A percentile compares a stretch with the other conserved stretches of the same genome.
Evolutionary conservation across 2,329 filamentous ascomycete species (phyloP).

Genomic region (Akanthomyces dipterigenus): DNA sequence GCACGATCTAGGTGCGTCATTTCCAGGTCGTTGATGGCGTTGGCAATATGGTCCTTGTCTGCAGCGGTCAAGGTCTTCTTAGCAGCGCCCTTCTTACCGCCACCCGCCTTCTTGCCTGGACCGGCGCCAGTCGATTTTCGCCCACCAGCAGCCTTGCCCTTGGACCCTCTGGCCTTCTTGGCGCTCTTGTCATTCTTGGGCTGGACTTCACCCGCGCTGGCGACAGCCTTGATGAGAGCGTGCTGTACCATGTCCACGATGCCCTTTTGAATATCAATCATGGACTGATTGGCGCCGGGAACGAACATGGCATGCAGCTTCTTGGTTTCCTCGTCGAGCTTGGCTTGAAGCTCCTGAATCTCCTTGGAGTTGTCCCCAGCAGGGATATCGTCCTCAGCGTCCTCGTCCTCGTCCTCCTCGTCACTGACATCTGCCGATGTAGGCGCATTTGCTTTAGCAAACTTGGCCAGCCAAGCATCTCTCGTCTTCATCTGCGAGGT

Average conservation of each 20-base stretch:
- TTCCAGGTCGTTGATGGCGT: slow-evolving; percentile 74
- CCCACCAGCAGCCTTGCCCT: slow-evolving; percentile 37
- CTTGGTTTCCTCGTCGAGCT: slow-evolving; percentile 48
- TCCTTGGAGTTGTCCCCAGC: slow-evolving; percentile 33
- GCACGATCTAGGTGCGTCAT: slow-evolving; percentile 71
- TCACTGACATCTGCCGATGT: slow-evolving; percentile 58
- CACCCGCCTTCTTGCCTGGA: slow-evolving; percentile 32
- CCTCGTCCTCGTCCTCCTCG: slow-evolving; percentile 66
- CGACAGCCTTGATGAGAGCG: slow-evolving; percentile 68
- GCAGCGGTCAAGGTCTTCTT: slow-evolving; percentile 58
- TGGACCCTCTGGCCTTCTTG: slow-evolving; percentile 50
- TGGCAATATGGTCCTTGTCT: slow-evolving; percentile 88
- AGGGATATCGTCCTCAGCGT: slow-evolving; percentile 39
- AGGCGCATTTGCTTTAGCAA: slow-evolving; percentile 50
- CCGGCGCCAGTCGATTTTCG: slow-evolving; percentile 37
- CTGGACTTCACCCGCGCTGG: slow-evolving; percentile 46
- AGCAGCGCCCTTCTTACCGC: slow-evolving; percentile 37
- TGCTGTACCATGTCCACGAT: slow-evolving; percentile 61
- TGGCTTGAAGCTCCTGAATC: slow-evolving; percentile 45
- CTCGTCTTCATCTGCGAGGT: slow-evolving; percentile 71
- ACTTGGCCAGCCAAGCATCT: slow-evolving; percentile 69
- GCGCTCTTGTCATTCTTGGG: slow-evolving; percentile 52
- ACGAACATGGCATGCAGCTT: slow-evolving; percentile 51
- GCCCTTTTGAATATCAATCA: slow-evolving; percentile 51
- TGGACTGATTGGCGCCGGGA: slow-evolving; percentile 43